These are phyloP conservation scores for Phytophthora ohioensis DNA, from an alignment of 352 stramenopile species.

Conservation along the genomic window DNA sequence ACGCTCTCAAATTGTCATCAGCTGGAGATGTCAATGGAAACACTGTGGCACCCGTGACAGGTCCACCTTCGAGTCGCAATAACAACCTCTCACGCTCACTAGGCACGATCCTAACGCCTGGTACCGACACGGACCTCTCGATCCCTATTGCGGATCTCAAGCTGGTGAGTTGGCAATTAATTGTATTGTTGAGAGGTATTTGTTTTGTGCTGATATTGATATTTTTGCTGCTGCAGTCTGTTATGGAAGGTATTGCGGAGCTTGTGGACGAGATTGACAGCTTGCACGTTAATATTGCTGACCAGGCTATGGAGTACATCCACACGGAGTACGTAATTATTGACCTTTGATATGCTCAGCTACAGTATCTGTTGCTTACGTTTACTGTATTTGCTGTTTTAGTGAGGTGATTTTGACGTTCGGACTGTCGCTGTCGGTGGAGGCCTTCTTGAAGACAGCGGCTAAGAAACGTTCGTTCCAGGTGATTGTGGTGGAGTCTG, in stretches of 20 bases:
- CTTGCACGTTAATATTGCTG: slow-evolving; percentile 96
- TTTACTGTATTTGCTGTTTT: slow-evolving; percentile 8
- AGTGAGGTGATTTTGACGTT: slow-evolving; percentile 97
- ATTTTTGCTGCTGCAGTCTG: slow-evolving; percentile 61
- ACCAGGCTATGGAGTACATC: slow-evolving; percentile 97
- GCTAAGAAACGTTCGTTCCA: slow-evolving; percentile 96
- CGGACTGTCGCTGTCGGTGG: slow-evolving; percentile 92
- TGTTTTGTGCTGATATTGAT: not conserved
- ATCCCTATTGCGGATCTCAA: slow-evolving; percentile 88
- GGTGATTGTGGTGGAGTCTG: slow-evolving; percentile 95
- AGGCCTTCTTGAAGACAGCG: slow-evolving; percentile 91
- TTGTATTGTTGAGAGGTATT: not conserved
- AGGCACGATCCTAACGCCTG: slow-evolving; percentile 82
- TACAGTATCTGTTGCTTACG: not conserved
- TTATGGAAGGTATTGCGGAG: slow-evolving; percentile 96
- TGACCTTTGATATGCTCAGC: not conserved
- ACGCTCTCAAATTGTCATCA: slow-evolving; percentile 66
- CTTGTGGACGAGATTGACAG: slow-evolving; percentile 96
- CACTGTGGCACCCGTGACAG: slow-evolving; percentile 19
- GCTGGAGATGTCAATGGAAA: slow-evolving; percentile 21
- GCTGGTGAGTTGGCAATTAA: slow-evolving; percentile 44
- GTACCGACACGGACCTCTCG: slow-evolving; percentile 83
- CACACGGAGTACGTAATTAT: slow-evolving; percentile 88
- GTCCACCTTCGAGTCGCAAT: slow-evolving; percentile 48
- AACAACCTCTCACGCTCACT: slow-evolving; percentile 81